Evolutionary conservation across 805 yeast species (phyloP).

Genomic region (Metschnikowia reukaufii): DNA sequence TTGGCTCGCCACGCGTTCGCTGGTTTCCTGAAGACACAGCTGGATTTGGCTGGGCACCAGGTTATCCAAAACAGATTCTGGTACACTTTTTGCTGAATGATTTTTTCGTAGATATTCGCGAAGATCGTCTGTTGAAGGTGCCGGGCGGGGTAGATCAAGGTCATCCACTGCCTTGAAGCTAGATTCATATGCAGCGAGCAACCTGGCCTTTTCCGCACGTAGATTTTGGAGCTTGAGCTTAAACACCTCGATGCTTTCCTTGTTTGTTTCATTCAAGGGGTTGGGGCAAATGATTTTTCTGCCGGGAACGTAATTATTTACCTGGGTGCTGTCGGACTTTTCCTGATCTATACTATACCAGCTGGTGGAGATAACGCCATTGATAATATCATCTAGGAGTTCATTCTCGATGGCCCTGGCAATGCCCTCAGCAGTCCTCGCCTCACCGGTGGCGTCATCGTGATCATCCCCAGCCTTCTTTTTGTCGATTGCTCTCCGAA

Average conservation of each 20-base stretch:
- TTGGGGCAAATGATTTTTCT: conserved; percentile 50
- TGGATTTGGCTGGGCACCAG: background rate
- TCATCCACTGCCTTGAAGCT: background rate
- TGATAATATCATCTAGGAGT: conserved; percentile 54
- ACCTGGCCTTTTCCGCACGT: conserved; percentile 45
- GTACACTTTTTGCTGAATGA: background rate
- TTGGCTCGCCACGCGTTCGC: conserved; percentile 17
- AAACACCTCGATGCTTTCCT: conserved; percentile 47
- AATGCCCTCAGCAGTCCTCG: conserved; percentile 46
- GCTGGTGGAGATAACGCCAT: conserved; percentile 60
- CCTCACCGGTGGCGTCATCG: conserved; percentile 26
- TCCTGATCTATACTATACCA: conserved; percentile 55
- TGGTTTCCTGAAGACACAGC: conserved; percentile 12
- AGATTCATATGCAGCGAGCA: conserved; percentile 38
- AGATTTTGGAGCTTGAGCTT: conserved; percentile 45
- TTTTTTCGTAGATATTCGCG: conserved; percentile 4
- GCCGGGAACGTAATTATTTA: conserved; percentile 23
- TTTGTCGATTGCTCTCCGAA: conserved; percentile 45
- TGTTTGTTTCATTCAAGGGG: conserved; percentile 56
- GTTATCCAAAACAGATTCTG: background rate
- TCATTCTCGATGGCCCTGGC: conserved; percentile 68
- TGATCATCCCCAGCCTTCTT: conserved; percentile 23
- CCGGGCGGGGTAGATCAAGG: background rate
- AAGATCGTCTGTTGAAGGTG: conserved; percentile 1
- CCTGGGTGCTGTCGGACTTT: conserved; percentile 23